phyloP scores from a whole-genome alignment of 192 early-diverging fungal genomes.

The Coemansia sp. region DNA sequence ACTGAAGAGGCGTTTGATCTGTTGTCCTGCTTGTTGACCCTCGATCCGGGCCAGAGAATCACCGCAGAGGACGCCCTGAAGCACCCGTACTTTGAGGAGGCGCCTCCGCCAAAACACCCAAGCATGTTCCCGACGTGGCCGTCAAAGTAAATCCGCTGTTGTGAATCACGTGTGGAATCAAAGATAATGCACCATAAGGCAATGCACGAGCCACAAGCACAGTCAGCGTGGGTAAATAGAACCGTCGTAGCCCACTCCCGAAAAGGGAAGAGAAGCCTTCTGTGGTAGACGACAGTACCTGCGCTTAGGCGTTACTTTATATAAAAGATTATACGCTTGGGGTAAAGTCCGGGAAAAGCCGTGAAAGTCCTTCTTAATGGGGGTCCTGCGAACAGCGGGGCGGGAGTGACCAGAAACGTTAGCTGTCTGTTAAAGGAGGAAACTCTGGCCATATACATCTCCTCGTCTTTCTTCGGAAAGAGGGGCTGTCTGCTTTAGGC shows the following conservation, averaged over 20 bases:
- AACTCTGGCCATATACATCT: slow-evolving; percentile 14
- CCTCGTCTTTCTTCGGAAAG: too few relatives aligned
- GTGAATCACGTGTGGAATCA: not conserved
- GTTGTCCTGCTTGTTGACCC: slow-evolving; percentile 69
- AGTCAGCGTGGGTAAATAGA: not conserved
- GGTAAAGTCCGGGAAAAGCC: slow-evolving; percentile 51
- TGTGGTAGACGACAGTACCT: slow-evolving; percentile 45
- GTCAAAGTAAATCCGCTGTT: too few relatives aligned
- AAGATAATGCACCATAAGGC: not conserved
- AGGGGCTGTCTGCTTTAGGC: too few relatives aligned
- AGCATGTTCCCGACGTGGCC: slow-evolving; percentile 95
- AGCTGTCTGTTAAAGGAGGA: not conserved
- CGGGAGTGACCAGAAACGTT: slow-evolving; percentile 49
- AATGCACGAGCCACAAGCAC: not conserved
- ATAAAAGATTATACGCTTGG: slow-evolving; percentile 21
- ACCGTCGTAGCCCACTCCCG: not conserved
- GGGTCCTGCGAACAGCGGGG: slow-evolving; percentile 49
- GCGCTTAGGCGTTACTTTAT: slow-evolving; percentile 45
- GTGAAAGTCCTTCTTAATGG: slow-evolving; percentile 30
- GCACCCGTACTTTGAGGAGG: slow-evolving; percentile 89
- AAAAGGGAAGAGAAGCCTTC: not conserved
- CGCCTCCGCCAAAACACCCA: slow-evolving; percentile 87
- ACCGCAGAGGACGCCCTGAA: slow-evolving; percentile 85
- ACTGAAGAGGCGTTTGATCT: slow-evolving; percentile 82
- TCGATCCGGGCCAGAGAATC: slow-evolving; percentile 85